Evolutionary conservation across 1,284 basidiomycete genomes (phyloP).

Genomic region (Ustilago sp.): DNA sequence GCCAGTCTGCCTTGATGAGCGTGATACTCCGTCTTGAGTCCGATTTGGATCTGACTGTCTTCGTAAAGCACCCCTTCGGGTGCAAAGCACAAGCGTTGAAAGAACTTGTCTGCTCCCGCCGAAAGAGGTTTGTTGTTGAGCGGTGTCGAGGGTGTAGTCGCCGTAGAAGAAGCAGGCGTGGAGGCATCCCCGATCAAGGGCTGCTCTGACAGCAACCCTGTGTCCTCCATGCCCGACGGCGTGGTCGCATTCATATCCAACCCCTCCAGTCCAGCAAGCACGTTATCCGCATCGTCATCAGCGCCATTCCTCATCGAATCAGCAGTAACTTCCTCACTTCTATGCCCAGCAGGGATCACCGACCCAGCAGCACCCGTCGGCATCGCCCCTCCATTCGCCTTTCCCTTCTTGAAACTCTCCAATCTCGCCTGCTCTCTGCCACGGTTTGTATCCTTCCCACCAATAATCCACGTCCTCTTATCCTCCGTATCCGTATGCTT

Average conservation of each 20-base stretch:
- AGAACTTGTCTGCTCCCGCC: constrained; percentile 76
- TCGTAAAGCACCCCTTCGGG: constrained; percentile 94
- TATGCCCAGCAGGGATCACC: constrained; percentile 54
- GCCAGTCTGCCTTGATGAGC: constrained; percentile 90
- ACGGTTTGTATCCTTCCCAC: constrained; percentile 88
- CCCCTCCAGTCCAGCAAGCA: constrained; percentile 82
- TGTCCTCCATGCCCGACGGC: constrained; percentile 36
- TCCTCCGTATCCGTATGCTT: constrained; percentile 83
- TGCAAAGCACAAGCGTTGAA: constrained; percentile 83
- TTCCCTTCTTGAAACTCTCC: constrained; percentile 71
- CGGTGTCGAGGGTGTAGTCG: constrained; percentile 36
- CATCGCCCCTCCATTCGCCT: constrained; percentile 65
- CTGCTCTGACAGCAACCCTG: constrained; percentile 29
- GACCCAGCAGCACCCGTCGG: constrained; percentile 52
- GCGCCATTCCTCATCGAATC: constrained; percentile 38
- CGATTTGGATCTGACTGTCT: constrained; percentile 93
- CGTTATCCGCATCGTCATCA: constrained; percentile 72
- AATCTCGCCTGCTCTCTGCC: constrained; percentile 77
- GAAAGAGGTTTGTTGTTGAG: constrained; percentile 37
- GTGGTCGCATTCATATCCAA: constrained; percentile 76
- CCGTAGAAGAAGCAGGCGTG: constrained; percentile 23
- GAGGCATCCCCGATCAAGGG: constrained; percentile 35
- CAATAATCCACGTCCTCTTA: constrained; percentile 94
- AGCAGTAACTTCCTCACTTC: constrained; percentile 51
- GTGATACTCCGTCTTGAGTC: constrained; percentile 95